phyloP scores from a whole-genome alignment of 2,329 filamentous ascomycete genomes.

The Simplicillium sp. region DNA sequence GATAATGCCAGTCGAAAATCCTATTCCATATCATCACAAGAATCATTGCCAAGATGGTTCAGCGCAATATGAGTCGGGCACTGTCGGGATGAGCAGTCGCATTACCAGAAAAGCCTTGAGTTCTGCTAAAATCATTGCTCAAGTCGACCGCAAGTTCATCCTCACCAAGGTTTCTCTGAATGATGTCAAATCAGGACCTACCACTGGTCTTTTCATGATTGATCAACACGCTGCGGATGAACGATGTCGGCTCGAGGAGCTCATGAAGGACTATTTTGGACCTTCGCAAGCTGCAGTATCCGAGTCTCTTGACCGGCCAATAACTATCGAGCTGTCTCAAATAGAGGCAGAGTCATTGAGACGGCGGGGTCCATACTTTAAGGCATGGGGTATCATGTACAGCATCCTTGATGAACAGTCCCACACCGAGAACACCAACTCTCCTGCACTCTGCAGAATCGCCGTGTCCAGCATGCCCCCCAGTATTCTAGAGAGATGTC shows the following conservation, averaged over 20 bases:
- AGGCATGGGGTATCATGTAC: conserved; percentile 66
- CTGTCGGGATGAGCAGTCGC: too few relatives aligned
- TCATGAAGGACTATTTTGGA: conserved; percentile 49
- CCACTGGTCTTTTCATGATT: conserved; percentile 60
- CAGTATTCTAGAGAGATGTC: conserved; percentile 67
- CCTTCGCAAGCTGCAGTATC: conserved; percentile 1
- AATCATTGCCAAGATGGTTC: too few relatives aligned
- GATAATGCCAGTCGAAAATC: background rate
- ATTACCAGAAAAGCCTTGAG: conserved; percentile 31
- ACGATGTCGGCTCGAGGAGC: conserved; percentile 64
- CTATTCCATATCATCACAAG: too few relatives aligned
- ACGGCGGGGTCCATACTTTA: conserved; percentile 46
- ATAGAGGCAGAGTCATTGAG: conserved; percentile 46
- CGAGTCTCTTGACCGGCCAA: conserved; percentile 33
- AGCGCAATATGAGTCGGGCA: too few relatives aligned
- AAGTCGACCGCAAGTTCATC: conserved; percentile 88
- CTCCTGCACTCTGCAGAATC: conserved; percentile 19
- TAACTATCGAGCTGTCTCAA: conserved; percentile 55
- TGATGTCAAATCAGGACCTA: background rate
- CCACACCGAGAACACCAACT: background rate
- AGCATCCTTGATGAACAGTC: conserved; percentile 21
- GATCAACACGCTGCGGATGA: conserved; percentile 97
- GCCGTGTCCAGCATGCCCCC: conserved; percentile 54
- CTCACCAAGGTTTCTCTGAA: conserved; percentile 47
- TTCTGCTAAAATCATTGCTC: conserved; percentile 58